phyloP scores from a whole-genome alignment of 352 stramenopile genomes.

The Globisporangium mamillatum region DNA sequence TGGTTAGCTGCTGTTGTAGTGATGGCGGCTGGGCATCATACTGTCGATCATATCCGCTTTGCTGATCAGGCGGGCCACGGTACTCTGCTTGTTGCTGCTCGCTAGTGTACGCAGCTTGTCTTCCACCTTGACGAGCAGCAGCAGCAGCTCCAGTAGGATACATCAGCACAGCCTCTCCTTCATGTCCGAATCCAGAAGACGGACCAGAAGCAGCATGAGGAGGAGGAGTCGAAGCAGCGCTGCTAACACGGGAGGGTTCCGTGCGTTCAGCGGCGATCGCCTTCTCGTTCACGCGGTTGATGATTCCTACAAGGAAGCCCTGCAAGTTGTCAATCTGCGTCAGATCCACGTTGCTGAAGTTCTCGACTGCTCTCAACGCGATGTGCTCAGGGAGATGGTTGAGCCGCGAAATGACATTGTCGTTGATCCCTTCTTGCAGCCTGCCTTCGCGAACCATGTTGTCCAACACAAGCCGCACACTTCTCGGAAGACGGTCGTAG shows the following conservation, averaged over 20 bases:
- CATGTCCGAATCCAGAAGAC: not conserved
- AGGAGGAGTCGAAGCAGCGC: not conserved
- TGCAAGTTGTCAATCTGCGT: conserved; percentile 75
- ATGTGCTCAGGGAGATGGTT: conserved; percentile 64
- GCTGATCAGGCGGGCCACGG: conserved; percentile 3
- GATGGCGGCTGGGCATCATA: conserved; percentile 29
- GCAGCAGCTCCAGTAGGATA: conserved; percentile 2
- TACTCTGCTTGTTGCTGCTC: conserved; percentile 24
- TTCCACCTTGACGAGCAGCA: not conserved
- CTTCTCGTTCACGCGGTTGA: conserved; percentile 80
- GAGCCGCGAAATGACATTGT: conserved; percentile 71
- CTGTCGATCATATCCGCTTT: conserved; percentile 27
- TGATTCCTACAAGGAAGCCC: conserved; percentile 81
- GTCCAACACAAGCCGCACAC: conserved; percentile 52
- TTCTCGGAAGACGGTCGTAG: conserved; percentile 49
- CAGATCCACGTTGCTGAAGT: conserved; percentile 76
- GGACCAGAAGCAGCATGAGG: not conserved
- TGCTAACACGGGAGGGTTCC: not conserved
- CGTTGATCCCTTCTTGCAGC: conserved; percentile 63
- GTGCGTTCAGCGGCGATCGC: conserved; percentile 29
- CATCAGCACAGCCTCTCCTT: conserved; percentile 5
- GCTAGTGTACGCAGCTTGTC: conserved; percentile 5
- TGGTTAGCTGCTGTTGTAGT: conserved; percentile 23
- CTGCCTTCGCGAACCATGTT: conserved; percentile 48
- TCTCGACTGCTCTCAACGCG: conserved; percentile 64